A percentile compares a stretch with the other conserved stretches of the same genome.
Conservation (phyloP, 768 basidiomycete species). For the Gymnopilus junonius region DNA sequence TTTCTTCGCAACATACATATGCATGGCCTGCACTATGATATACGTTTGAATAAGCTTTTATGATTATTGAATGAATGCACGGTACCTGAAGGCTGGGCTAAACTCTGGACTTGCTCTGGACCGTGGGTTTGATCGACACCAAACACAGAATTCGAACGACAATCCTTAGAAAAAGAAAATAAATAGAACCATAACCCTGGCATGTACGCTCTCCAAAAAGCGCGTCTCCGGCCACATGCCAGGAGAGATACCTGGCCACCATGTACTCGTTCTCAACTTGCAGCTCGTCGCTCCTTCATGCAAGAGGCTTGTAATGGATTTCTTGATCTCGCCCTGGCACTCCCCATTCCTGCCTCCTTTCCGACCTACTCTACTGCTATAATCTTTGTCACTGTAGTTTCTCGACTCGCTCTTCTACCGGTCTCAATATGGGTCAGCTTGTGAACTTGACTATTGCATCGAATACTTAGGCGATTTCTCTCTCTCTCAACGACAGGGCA, state of each 20-base stretch:
- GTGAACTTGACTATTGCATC: neutral
- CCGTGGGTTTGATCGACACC: neutral
- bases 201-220: constrained; percentile 27
- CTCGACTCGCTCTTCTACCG: constrained; percentile 68
- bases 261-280: constrained; percentile 11
- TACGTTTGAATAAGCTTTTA: constrained; percentile 33
- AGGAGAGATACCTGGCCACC: constrained; percentile 15
- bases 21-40: constrained; percentile 30
- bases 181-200: neutral
- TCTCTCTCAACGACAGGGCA: constrained; percentile 47
- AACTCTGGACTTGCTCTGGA: neutral
- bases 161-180: constrained; percentile 28
- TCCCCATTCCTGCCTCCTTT: constrained; percentile 71
- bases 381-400: constrained; percentile 64
- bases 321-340: constrained; percentile 73
- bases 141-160: constrained; percentile 18
- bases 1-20: neutral
- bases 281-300: constrained; percentile 38
- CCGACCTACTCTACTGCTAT: constrained; percentile 80
- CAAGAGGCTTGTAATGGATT: constrained; percentile 64
- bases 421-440: constrained; percentile 75
- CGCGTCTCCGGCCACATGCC: constrained; percentile 30
- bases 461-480: constrained; percentile 12
- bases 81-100: neutral
- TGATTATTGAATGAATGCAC: neutral